A percentile compares a stretch with the other conserved stretches of the same genome.
These are phyloP conservation scores for Benincasa hispida DNA, from an alignment of 306 rosid genomes.

Conservation along the genomic window DNA sequence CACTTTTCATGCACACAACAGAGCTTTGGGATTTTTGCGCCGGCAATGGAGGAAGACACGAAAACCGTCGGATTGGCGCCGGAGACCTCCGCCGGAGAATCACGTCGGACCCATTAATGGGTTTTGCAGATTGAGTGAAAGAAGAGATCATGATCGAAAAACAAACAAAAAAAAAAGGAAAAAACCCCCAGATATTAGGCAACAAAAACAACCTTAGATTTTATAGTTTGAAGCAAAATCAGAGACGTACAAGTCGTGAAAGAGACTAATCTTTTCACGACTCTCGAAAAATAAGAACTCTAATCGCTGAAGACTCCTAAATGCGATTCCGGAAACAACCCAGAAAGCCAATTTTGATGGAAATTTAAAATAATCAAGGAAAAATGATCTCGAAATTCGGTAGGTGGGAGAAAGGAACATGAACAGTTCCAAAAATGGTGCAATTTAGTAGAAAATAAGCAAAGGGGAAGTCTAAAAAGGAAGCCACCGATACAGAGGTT, in stretches of 20 bases:
- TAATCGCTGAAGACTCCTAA: not conserved
- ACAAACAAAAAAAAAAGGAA: not conserved
- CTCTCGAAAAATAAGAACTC: not conserved
- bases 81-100: slow-evolving; percentile 11
- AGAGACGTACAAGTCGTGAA: not conserved
- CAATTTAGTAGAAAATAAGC: not conserved
- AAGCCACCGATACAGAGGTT: not conserved
- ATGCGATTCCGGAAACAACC: not conserved
- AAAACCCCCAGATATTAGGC: not conserved
- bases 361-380: not conserved
- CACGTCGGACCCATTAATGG: slow-evolving; percentile 17
- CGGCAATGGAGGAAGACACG: not conserved
- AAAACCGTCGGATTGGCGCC: not conserved
- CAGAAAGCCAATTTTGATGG: not conserved
- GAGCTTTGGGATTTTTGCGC: not conserved
- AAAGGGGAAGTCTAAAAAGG: not conserved
- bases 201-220: not conserved
- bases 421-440: not conserved
- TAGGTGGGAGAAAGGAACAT: not conserved
- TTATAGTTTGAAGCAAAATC: not conserved
- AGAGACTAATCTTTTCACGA: not conserved
- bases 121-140: slow-evolving; percentile 13
- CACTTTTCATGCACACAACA: not conserved
- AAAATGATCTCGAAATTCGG: not conserved
- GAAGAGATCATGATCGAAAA: slow-evolving; percentile 31